Percentiles rank a stretch among this genome's conserved stretches.
Evolutionary conservation across 2,329 filamentous ascomycete genomes (phyloP).

Genomic region (Lachnellula cervina): DNA sequence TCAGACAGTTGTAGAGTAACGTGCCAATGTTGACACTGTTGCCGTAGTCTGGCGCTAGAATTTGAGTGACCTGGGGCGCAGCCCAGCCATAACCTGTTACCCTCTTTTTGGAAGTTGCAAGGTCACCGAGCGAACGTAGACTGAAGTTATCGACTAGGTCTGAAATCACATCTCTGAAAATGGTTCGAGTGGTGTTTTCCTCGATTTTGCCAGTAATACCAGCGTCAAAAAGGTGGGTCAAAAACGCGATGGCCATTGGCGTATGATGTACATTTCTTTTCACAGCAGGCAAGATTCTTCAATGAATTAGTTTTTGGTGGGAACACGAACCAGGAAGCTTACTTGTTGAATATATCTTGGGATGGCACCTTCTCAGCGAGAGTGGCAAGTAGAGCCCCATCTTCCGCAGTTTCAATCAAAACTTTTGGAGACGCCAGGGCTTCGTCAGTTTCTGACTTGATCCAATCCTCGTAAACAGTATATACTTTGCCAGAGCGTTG

Average conservation of each 20-base stretch:
- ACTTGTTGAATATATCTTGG: constrained; percentile 13
- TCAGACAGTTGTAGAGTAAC: constrained; percentile 5
- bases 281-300: constrained; percentile 3
- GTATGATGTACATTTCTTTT: constrained; percentile 1
- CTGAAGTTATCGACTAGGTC: constrained; percentile 5
- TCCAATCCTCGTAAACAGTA: constrained; percentile 7
- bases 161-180: constrained; percentile 7
- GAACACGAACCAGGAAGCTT: background rate
- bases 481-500: background rate
- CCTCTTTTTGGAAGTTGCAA: background rate
- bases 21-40: constrained; percentile 6
- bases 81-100: background rate
- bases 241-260: constrained; percentile 4
- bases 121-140: background rate
- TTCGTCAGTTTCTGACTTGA: background rate
- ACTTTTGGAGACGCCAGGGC: background rate
- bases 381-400: constrained; percentile 5
- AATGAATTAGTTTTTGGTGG: background rate
- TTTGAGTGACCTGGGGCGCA: background rate
- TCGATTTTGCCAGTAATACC: background rate
- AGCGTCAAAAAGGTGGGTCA: constrained; percentile 1
- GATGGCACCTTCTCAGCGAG: background rate
- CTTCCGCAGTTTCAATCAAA: background rate
- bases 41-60: background rate
- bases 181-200: background rate